These are phyloP conservation scores for Arctium lappa DNA, from an alignment of 129 eudicot species.

Conservation along the genomic window DNA sequence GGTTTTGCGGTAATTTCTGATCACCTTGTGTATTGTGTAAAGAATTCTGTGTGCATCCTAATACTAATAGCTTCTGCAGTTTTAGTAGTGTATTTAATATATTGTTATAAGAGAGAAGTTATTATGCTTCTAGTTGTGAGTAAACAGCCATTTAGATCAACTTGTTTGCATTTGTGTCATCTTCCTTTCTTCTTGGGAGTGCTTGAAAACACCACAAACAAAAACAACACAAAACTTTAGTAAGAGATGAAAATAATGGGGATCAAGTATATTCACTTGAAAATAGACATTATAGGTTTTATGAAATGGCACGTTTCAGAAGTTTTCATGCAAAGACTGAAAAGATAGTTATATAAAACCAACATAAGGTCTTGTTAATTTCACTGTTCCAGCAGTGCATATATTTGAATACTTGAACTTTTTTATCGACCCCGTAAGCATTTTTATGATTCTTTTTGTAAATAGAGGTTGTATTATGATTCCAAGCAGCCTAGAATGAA, in stretches of 20 bases:
- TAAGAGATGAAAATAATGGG: not conserved
- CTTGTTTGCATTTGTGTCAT: not conserved
- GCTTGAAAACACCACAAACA: not conserved
- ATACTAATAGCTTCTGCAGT: not conserved
- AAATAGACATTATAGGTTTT: too few relatives aligned
- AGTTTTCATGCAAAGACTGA: too few relatives aligned
- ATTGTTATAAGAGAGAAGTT: not conserved
- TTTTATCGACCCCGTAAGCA: not conserved
- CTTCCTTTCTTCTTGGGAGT: not conserved
- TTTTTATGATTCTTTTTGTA: not conserved
- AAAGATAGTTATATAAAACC: too few relatives aligned
- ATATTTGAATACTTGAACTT: not conserved
- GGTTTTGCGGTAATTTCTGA: conserved; percentile 85
- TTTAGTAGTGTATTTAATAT: conserved; percentile 12
- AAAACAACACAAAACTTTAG: not conserved
- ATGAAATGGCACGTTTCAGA: too few relatives aligned
- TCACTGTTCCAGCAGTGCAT: not conserved
- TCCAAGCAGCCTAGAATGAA: too few relatives aligned
- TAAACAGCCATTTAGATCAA: not conserved
- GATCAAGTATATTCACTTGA: too few relatives aligned
- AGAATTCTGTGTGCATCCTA: conserved; percentile 1
- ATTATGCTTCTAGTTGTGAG: not conserved
- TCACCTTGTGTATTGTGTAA: not conserved
- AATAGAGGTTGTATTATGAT: too few relatives aligned
- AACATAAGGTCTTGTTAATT: too few relatives aligned